Evolutionary conservation across 371 early-diverging fungal species (phyloP), one percentile per base, ranked within the genome.

Genomic region (Syncephalastrum racemosum): DNA sequence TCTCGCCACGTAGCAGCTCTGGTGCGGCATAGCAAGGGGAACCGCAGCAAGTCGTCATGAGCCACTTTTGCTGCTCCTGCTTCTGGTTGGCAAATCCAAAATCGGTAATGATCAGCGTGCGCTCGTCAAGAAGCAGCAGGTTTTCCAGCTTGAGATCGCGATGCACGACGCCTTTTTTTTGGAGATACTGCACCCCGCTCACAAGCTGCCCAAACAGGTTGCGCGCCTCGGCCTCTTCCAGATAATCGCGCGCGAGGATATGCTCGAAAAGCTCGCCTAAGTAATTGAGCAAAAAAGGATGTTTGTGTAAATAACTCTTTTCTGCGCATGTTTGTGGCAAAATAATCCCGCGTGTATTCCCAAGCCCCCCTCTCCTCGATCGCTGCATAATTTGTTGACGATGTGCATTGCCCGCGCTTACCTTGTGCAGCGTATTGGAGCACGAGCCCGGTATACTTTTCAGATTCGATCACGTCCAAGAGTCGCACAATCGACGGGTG

Each of bases 21-120:
- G 97, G 97, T 2, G 97, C 94, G 1, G 97, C 96, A 69, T 96
- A 97, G 74, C 95, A 95, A 1, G 97, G 97, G 43, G 91, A 90
- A 4, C 97, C 97, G 63, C 97, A 97, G 19, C 88, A 89, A 0
- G 95, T 94, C 4, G 85, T 77, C 82, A 94, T 83, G 45, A 95
- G 73, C 36, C 36, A 31, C 36, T 31, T 31, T 31, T 31, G 36
- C 36, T 31, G 36, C 46, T 88, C 87, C 46, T 73, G 76, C 24
- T 67, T 60, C 63, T 90, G 85, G 71, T 97, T 98, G 19, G 96
- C 95, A 63, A 99, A 94, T 15, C 99, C 99, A 86, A 98, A 98
- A 66, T 98, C 99, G 8, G 95, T 96, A 60, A 99, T 90, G 60
- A 93, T 90, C 24, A 97, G 87, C 71, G 90, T 88, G 45, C 88